Conservation (phyloP, 2,329 filamentous ascomycete genomes). For the Dendryphion nanum region DNA sequence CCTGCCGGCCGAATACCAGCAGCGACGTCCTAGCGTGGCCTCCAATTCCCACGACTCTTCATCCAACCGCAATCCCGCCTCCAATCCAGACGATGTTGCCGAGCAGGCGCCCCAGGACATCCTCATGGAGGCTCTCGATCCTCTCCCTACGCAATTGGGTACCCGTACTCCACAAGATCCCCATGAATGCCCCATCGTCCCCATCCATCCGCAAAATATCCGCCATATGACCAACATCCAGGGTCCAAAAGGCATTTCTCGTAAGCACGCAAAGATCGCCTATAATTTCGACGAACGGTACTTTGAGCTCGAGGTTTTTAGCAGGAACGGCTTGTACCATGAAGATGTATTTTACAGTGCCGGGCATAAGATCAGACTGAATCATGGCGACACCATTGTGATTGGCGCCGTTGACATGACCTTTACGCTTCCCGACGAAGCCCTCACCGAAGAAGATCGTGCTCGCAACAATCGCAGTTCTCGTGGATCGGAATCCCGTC, state of each 20-base stretch:
- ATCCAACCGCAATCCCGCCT: slow-evolving; percentile 38
- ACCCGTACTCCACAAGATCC: slow-evolving; percentile 59
- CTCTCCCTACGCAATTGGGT: slow-evolving; percentile 51
- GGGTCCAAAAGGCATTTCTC: slow-evolving; percentile 70
- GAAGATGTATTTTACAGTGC: slow-evolving; percentile 21
- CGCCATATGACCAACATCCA: slow-evolving; percentile 48
- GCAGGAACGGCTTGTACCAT: slow-evolving; percentile 63
- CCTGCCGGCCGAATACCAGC: slow-evolving; percentile 35
- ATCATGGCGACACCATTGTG: slow-evolving; percentile 65
- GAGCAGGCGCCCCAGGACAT: slow-evolving; percentile 34
- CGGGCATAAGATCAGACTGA: slow-evolving; percentile 46
- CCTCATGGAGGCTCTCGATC: slow-evolving; percentile 36
- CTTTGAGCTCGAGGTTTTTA: slow-evolving; percentile 65
- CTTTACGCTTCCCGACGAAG: slow-evolving; percentile 62
- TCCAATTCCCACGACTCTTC: slow-evolving; percentile 55
- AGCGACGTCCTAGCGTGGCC: slow-evolving; percentile 33
- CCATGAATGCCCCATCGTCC: slow-evolving; percentile 63
- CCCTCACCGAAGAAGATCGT: slow-evolving; percentile 49
- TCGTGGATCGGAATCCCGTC: slow-evolving; percentile 45
- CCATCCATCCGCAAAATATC: slow-evolving; percentile 63
- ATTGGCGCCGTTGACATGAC: slow-evolving; percentile 68
- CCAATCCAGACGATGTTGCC: slow-evolving; percentile 22
- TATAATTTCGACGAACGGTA: slow-evolving; percentile 63
- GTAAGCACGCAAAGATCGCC: slow-evolving; percentile 69
- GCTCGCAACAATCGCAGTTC: slow-evolving; percentile 54